Base-by-base conservation (phyloP, 148 eudicot genomes). In the Camellia japonica region DNA sequence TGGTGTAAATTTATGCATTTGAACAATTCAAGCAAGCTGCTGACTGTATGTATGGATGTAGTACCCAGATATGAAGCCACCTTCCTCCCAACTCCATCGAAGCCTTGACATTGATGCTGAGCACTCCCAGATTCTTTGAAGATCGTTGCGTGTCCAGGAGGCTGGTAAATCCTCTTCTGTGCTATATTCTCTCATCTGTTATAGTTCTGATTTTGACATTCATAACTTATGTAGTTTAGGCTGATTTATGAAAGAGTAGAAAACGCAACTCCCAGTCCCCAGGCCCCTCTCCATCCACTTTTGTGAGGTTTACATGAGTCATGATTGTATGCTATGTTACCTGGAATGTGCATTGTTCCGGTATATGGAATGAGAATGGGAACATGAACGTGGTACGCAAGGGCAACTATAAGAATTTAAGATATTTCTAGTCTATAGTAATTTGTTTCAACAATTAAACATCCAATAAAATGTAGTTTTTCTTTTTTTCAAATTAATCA, bases 11-110 rank as follows among this genome's bases (percentile, higher is more conserved):
- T 67, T 69, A 23, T 19, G 16, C 38, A 68, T 71, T 12, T 51
- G 12, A 69, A 61, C 68, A 71, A 56, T 13, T 68, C 19, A 47
- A 62, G 14, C 1, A 16, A 13, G 4, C 12, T 44, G 60, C 62
- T 55, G 3, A 71, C 19, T 41, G 38, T 75, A 54, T 56, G 3
- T 14, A 19, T 80, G 58, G 76, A 70, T 88, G 90, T 78, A 88
- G 90, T 88, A 85, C 78, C 88, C 86, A 49, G 86, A 88, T 80
- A 41, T 81, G 51, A 88, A 85, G 68, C 90, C 90, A 58, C 90
- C 88, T 42, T 85, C 90, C 2, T 88, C 90, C 90, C 90, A 79
- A 88, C 88, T 73, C 88, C 90, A 58, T 81, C 90, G 56, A 85
- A 85, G 82, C 84, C 90, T 65, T 61, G 72, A 49, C 69, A 73